These are phyloP conservation scores for Hyaloscypha variabilis DNA, from an alignment of 495 filamentous ascomycete genomes.

Conservation along the genomic window DNA sequence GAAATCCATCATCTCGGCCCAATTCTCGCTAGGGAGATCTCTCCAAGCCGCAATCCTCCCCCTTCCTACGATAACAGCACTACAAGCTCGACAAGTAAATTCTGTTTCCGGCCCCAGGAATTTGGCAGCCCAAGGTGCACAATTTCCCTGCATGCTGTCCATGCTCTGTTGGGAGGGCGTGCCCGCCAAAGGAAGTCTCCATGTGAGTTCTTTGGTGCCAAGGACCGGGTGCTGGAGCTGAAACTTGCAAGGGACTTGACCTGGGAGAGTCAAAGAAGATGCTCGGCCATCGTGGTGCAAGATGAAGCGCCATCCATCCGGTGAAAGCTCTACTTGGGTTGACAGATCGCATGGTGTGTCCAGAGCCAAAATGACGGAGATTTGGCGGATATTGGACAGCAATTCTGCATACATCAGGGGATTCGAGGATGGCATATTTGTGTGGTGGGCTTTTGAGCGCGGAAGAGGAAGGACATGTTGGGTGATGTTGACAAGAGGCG, in stretches of 20 bases:
- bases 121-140: constrained; percentile 74
- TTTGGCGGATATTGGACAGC: constrained; percentile 81
- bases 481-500: neutral
- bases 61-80: constrained; percentile 42
- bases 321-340: constrained; percentile 52
- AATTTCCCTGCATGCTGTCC: constrained; percentile 39
- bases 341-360: constrained; percentile 46
- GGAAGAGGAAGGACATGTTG: constrained; percentile 11
- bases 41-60: constrained; percentile 71
- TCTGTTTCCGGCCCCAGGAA: constrained; percentile 54
- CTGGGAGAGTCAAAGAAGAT: constrained; percentile 67
- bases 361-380: constrained; percentile 73
- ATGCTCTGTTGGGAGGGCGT: constrained; percentile 29
- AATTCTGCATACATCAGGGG: constrained; percentile 82
- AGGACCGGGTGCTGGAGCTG: constrained; percentile 37
- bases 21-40: constrained; percentile 92
- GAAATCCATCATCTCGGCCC: constrained; percentile 99
- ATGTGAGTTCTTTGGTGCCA: constrained; percentile 56
- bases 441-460: neutral
- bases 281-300: constrained; percentile 55
- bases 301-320: constrained; percentile 52
- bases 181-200: constrained; percentile 68
- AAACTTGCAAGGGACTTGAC: constrained; percentile 43
- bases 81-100: constrained; percentile 70
- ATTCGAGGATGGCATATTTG: constrained; percentile 34